Percentiles rank a stretch among this genome's conserved stretches.
Conservation (phyloP, 345 rosid species). For the Populus pruinosa region DNA sequence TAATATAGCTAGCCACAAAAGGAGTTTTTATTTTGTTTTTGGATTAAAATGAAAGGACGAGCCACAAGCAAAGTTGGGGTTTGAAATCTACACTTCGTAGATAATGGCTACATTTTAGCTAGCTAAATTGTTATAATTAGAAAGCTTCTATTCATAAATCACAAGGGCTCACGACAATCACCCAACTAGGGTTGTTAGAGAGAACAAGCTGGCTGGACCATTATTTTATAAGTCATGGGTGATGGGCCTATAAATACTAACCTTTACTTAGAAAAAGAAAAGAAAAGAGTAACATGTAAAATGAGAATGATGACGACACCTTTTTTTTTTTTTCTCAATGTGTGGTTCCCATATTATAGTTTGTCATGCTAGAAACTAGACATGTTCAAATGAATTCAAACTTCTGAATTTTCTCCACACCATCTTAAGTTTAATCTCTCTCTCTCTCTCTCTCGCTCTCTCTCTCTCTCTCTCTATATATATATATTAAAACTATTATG, state of each 20-base stretch:
- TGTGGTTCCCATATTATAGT: constrained; percentile 1
- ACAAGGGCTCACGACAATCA: neutral
- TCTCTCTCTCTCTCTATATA: no score
- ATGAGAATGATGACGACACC: neutral
- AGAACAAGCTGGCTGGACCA: neutral
- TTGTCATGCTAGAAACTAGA: constrained; percentile 10
- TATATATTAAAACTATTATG: no score
- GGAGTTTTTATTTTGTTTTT: no score
- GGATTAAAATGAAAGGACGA: neutral
- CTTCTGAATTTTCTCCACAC: neutral
- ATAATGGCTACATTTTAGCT: neutral
- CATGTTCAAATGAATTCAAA: neutral
- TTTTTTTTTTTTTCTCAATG: neutral
- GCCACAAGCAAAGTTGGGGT: neutral
- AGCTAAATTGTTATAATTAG: neutral
- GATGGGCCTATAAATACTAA: neutral
- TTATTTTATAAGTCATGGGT: neutral
- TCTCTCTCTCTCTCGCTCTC: no score
- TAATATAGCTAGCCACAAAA: no score
- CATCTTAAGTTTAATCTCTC: no score
- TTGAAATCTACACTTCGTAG: neutral
- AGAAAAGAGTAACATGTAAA: neutral
- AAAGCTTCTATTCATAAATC: neutral
- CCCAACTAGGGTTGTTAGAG: neutral
- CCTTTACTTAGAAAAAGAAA: neutral